A percentile compares a stretch with the other conserved stretches of the same genome.
Conservation (phyloP, 495 filamentous ascomycete genomes). For the Tuber umbilicatum region DNA sequence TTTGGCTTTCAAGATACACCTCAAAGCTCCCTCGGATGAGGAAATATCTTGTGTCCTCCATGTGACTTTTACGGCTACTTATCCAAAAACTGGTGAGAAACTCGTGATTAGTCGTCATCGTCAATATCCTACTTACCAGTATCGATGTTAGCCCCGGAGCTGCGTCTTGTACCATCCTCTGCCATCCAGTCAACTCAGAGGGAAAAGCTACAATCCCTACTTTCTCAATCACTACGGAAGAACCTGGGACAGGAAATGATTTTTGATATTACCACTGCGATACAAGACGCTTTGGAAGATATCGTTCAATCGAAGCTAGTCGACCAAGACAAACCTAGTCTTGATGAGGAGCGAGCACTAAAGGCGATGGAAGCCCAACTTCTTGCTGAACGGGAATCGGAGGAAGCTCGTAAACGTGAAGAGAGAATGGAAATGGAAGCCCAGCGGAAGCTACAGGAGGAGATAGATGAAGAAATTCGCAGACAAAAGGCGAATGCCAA, state of each 20-base stretch:
- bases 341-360: constrained; percentile 81
- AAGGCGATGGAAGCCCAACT: constrained; percentile 54
- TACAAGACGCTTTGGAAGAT: constrained; percentile 84
- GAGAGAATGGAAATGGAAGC: constrained; percentile 50
- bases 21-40: constrained; percentile 64
- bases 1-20: constrained; percentile 67
- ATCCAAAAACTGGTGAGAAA: constrained; percentile 64
- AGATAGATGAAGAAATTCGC: constrained; percentile 59
- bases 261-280: constrained; percentile 69
- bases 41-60: constrained; percentile 46
- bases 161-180: constrained; percentile 60
- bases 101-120: constrained; percentile 1
- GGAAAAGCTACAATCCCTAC: constrained; percentile 47
- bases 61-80: constrained; percentile 79
- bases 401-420: constrained; percentile 47
- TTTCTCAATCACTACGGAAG: constrained; percentile 47
- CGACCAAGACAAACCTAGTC: constrained; percentile 67
- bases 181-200: constrained; percentile 59
- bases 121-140: constrained; percentile 8
- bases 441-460: constrained; percentile 47
- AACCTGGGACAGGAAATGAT: constrained; percentile 79
- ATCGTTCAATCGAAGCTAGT: constrained; percentile 62
- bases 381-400: constrained; percentile 52
- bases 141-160: constrained; percentile 50
- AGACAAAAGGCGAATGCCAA: constrained; percentile 56